Evolutionary conservation across 208 protist species (phyloP).

Genomic region (Crithidia brevicula): DNA sequence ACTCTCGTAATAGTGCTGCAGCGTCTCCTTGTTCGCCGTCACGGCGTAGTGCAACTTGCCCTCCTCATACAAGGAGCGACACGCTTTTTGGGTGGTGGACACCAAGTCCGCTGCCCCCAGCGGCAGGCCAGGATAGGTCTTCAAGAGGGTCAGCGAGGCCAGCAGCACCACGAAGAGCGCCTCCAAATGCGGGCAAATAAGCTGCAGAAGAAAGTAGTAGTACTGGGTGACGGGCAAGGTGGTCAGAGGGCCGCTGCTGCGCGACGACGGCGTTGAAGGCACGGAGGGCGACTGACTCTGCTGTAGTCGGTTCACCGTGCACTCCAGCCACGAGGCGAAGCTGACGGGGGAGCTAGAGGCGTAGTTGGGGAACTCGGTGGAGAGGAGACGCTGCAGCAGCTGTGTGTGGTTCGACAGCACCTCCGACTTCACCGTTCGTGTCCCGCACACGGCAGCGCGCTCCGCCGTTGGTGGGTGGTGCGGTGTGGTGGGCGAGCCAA

Average conservation of each 20-base stretch:
- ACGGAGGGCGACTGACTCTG: slow-evolving; percentile 1
- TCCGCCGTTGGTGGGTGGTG: slow-evolving; percentile 15
- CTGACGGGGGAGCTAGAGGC: slow-evolving; percentile 49
- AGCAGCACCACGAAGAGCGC: slow-evolving; percentile 45
- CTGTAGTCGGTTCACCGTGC: slow-evolving; percentile 48
- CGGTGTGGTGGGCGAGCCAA: slow-evolving; percentile 18
- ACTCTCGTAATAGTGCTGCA: slow-evolving; percentile 48
- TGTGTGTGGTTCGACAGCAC: slow-evolving; percentile 51
- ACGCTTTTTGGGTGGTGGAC: slow-evolving; percentile 26
- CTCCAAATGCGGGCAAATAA: slow-evolving; percentile 65
- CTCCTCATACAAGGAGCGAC: slow-evolving; percentile 27
- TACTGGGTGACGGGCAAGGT: slow-evolving; percentile 41
- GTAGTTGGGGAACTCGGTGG: slow-evolving; percentile 78
- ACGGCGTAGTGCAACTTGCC: slow-evolving; percentile 38
- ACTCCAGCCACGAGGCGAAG: slow-evolving; percentile 72
- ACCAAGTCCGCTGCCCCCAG: slow-evolving; percentile 27
- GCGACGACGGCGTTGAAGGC: background rate
- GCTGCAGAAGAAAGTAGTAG: slow-evolving; percentile 57
- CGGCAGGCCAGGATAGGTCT: slow-evolving; percentile 20
- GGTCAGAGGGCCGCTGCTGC: slow-evolving; percentile 5
- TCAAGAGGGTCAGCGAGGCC: slow-evolving; percentile 26
- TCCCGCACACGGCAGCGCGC: slow-evolving; percentile 12
- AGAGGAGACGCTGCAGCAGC: slow-evolving; percentile 60
- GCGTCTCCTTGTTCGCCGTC: slow-evolving; percentile 49
- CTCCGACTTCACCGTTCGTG: slow-evolving; percentile 32